Evolutionary conservation across 257 asterid species (phyloP).

Genomic region (Lithospermum erythrorhizon): DNA sequence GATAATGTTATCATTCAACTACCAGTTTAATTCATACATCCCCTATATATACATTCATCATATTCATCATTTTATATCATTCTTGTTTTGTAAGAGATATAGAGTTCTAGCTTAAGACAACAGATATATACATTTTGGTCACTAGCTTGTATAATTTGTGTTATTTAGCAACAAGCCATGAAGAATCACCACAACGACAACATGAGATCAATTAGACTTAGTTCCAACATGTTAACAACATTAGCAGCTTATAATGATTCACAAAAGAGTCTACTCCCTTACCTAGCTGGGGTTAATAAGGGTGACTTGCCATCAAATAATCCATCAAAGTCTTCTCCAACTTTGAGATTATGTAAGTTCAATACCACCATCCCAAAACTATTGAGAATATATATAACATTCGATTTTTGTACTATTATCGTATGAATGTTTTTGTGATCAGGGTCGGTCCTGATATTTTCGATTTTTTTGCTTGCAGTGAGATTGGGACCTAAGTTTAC

Average conservation of each 20-base stretch:
- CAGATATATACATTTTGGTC: neutral
- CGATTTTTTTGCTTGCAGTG: slow-evolving; percentile 18
- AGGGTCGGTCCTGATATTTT: no score
- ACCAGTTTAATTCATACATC: neutral
- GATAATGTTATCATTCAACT: neutral
- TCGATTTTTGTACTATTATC: no score
- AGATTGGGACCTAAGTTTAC: slow-evolving; percentile 56
- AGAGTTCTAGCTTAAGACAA: neutral
- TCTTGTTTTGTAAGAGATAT: neutral
- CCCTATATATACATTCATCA: neutral
- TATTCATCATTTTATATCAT: neutral
- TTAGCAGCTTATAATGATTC: neutral
- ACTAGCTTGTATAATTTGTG: no score
- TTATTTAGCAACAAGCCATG: neutral
- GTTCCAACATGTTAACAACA: neutral
- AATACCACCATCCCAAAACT: neutral
- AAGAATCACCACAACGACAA: neutral
- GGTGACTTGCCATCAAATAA: neutral
- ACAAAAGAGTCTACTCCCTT: neutral
- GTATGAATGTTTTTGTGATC: no score
- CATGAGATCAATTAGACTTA: neutral
- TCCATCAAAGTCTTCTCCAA: neutral
- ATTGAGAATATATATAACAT: no score
- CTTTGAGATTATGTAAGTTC: neutral
- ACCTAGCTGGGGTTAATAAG: neutral